phyloP scores from a whole-genome alignment of 2,329 filamentous ascomycete species.

The Cytospora mali region DNA sequence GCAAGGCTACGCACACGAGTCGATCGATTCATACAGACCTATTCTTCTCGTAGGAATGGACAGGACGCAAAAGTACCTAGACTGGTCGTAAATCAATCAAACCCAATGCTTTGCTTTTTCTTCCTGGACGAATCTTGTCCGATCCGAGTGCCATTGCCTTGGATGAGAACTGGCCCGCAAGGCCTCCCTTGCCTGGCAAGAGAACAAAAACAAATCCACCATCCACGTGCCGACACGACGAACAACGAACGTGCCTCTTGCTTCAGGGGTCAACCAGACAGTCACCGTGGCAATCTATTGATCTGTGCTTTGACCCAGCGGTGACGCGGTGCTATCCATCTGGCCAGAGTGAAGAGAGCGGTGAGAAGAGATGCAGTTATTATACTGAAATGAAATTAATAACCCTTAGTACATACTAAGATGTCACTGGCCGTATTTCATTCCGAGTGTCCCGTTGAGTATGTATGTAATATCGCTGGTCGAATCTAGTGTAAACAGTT shows the following conservation, averaged over 20 bases:
- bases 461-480: neutral
- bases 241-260: neutral
- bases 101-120: neutral
- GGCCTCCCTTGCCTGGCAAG: neutral
- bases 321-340: neutral
- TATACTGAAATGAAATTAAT: neutral
- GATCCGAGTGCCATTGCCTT: neutral
- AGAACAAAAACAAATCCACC: neutral
- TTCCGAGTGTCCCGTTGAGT: neutral
- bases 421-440: neutral
- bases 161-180: no score
- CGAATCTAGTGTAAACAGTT: neutral
- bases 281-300: neutral
- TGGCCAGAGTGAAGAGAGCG: neutral
- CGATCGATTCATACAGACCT: constrained; percentile 25
- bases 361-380: neutral
- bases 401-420: neutral
- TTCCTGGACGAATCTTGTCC: neutral
- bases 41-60: constrained; percentile 15
- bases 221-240: neutral
- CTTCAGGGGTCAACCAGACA: neutral
- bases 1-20: constrained; percentile 18
- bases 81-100: constrained; percentile 17
- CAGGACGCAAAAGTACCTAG: constrained; percentile 23
- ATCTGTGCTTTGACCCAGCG: no score